Conservation (phyloP, 2,329 filamentous ascomycete species). For the Aaosphaeria arxii region DNA sequence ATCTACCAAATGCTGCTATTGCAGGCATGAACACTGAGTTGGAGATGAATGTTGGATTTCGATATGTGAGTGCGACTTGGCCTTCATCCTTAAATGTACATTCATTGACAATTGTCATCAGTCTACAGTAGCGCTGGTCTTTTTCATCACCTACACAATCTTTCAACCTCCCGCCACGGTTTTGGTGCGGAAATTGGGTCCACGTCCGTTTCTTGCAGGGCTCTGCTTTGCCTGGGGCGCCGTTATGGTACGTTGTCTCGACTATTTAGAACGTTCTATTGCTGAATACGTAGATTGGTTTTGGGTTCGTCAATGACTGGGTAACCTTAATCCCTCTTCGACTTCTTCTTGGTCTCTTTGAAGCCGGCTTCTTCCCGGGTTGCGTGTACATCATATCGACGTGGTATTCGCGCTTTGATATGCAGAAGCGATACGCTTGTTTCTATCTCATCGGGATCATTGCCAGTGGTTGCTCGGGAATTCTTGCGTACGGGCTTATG, state of each 20-base stretch:
- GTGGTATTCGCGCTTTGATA: constrained; percentile 38
- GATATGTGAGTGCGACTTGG: constrained; percentile 32
- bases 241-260: constrained; percentile 9
- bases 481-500: constrained; percentile 36
- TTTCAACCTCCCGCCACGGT: constrained; percentile 53
- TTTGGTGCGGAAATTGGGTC: constrained; percentile 37
- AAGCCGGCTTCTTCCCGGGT: constrained; percentile 29
- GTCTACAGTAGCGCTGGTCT: constrained; percentile 48
- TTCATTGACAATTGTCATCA: no score
- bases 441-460: constrained; percentile 33
- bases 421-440: constrained; percentile 37
- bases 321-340: constrained; percentile 28
- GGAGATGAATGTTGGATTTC: constrained; percentile 36
- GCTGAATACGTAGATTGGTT: neutral
- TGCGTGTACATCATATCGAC: constrained; percentile 36
- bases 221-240: constrained; percentile 17
- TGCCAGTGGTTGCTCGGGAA: constrained; percentile 25
- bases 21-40: constrained; percentile 49
- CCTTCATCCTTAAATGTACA: no score
- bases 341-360: constrained; percentile 21
- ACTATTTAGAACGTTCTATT: no score
- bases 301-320: constrained; percentile 34
- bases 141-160: constrained; percentile 52
- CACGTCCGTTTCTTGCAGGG: constrained; percentile 12
- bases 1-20: constrained; percentile 38